Evolutionary conservation across 1,284 basidiomycete genomes (phyloP).

Genomic region (Sporisorium scitamineum): DNA sequence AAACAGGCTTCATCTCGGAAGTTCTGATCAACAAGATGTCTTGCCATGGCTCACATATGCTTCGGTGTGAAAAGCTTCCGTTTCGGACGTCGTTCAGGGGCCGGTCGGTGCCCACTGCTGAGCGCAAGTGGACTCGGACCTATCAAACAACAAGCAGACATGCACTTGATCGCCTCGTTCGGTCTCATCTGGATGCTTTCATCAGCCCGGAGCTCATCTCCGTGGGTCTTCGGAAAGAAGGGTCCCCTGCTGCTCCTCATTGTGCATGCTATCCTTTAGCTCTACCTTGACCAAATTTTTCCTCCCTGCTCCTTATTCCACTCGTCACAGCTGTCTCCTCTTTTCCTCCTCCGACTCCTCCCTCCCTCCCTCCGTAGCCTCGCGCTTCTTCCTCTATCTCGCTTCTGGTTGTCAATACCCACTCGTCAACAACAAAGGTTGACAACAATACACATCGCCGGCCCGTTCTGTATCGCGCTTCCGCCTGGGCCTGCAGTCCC

Average conservation of each 20-base stretch:
- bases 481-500: not conserved
- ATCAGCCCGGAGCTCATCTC: conserved; percentile 25
- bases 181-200: conserved; percentile 2
- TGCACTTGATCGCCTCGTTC: too few relatives aligned
- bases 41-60: too few relatives aligned
- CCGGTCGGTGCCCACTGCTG: too few relatives aligned
- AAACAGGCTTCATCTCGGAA: too few relatives aligned
- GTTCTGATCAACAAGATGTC: too few relatives aligned
- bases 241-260: conserved; percentile 2
- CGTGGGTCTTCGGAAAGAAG: conserved; percentile 10
- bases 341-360: too few relatives aligned
- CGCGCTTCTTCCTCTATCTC: not conserved
- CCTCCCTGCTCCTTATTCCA: not conserved
- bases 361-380: not conserved
- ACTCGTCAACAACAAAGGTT: not conserved
- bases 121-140: not conserved
- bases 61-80: too few relatives aligned
- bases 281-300: not conserved
- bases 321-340: too few relatives aligned
- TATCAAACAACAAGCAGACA: not conserved
- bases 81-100: too few relatives aligned
- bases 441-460: not conserved
- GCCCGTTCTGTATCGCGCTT: not conserved
- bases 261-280: not conserved
- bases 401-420: not conserved